Conservation (phyloP, 2,329 filamentous ascomycete genomes). For the Penicillium carneum region DNA sequence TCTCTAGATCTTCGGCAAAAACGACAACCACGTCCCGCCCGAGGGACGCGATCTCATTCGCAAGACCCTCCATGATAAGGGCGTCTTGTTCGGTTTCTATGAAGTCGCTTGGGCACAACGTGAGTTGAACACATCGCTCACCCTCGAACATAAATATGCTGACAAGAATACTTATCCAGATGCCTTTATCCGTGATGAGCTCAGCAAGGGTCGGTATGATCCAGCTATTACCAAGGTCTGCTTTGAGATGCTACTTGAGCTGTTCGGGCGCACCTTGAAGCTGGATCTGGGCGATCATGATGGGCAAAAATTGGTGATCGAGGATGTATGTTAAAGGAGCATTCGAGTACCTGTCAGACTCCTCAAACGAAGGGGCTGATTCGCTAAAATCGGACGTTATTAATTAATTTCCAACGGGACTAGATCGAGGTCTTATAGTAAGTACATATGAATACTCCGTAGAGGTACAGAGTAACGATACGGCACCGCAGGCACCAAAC, state of each 20-base stretch:
- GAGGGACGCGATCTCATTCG: conserved; percentile 83
- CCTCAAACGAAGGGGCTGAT: neutral
- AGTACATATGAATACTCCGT: neutral
- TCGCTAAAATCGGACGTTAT: neutral
- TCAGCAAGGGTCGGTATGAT: conserved; percentile 92
- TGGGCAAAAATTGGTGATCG: conserved; percentile 67
- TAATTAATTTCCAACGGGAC: neutral
- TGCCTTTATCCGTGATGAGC: conserved; percentile 90
- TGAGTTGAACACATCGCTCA: conserved; percentile 49
- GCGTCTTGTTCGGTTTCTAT: conserved; percentile 79
- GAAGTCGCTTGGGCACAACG: conserved; percentile 92
- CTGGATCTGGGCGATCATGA: conserved; percentile 76
- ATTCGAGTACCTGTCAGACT: neutral
- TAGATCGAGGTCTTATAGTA: neutral
- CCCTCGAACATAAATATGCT: conserved; percentile 2
- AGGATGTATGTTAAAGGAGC: conserved; percentile 72
- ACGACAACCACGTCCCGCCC: conserved; percentile 87
- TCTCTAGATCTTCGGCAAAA: conserved; percentile 79
- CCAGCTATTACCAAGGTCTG: conserved; percentile 84
- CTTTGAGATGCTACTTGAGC: conserved; percentile 86
- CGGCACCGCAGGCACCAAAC: neutral
- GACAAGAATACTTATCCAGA: conserved; percentile 54
- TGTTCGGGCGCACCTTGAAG: conserved; percentile 80
- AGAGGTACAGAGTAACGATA: neutral
- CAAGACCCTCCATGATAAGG: conserved; percentile 77